Percentiles rank a stretch among this genome's conserved stretches.
Conservation (phyloP, 1,139 yeast species). For the Blastobotrys raffinosifermentans region DNA sequence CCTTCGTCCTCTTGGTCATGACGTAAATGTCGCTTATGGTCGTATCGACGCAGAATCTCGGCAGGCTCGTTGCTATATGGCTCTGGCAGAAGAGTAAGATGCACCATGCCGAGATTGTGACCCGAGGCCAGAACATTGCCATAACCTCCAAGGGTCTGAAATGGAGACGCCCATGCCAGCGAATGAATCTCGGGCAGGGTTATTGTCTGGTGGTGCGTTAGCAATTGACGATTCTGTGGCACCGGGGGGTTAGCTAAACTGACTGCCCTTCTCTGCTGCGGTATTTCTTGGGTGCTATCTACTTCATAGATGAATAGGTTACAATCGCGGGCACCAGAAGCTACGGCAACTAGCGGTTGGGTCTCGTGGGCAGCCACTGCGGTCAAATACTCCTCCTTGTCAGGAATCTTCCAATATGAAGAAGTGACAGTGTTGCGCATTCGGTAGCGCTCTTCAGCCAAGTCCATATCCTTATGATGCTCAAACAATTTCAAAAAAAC, state of each 20-base stretch:
- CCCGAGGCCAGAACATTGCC: conserved; percentile 54
- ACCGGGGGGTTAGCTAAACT: not conserved
- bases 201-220: conserved; percentile 72
- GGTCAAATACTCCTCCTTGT: conserved; percentile 50
- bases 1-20: conserved; percentile 9
- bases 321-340: conserved; percentile 49
- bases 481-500: no score
- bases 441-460: no score
- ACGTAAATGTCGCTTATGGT: conserved; percentile 56
- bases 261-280: not conserved
- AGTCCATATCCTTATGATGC: no score
- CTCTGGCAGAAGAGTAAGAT: conserved; percentile 62
- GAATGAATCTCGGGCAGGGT: conserved; percentile 62
- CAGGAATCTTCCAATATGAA: conserved; percentile 66
- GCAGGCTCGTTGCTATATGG: conserved; percentile 50
- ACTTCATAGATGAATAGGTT: conserved; percentile 65
- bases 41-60: conserved; percentile 66
- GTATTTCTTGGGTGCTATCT: conserved; percentile 26
- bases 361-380: conserved; percentile 45
- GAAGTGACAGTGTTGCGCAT: conserved; percentile 11
- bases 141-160: conserved; percentile 30
- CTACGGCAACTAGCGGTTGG: conserved; percentile 52
- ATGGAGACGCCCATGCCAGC: conserved; percentile 54
- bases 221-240: conserved; percentile 25
- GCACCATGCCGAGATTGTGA: conserved; percentile 63